Evolutionary conservation across 1,284 basidiomycete genomes (phyloP).

Genomic region (Cryptococcus floricola): DNA sequence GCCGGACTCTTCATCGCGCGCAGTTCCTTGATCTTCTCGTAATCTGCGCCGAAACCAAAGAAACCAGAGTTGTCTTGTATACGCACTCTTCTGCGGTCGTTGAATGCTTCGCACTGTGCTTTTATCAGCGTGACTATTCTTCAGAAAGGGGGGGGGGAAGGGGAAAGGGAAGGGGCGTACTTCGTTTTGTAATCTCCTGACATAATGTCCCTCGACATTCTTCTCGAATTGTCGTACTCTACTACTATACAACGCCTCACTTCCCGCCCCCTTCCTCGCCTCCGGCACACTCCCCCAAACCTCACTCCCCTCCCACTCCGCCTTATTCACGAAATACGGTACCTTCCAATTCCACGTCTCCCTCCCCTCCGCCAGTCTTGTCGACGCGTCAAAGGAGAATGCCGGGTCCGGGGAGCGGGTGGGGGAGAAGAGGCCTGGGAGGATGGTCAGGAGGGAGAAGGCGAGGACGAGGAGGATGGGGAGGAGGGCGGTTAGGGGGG

Average conservation of each 20-base stretch:
- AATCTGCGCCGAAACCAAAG: constrained; percentile 84
- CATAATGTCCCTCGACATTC: constrained; percentile 67
- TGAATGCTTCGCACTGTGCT: constrained; percentile 37
- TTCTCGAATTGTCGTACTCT: constrained; percentile 45
- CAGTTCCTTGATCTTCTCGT: constrained; percentile 60
- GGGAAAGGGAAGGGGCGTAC: constrained; percentile 55
- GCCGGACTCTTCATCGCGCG: constrained; percentile 49
- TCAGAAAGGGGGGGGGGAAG: not conserved
- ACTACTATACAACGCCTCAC: constrained; percentile 38
- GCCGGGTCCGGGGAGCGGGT: constrained; percentile 69
- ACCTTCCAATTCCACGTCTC: constrained; percentile 66
- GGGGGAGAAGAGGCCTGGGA: constrained; percentile 68
- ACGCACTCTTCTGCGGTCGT: constrained; percentile 40
- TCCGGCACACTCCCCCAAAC: constrained; percentile 60
- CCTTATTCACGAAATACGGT: constrained; percentile 79
- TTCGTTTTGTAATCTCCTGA: constrained; percentile 62
- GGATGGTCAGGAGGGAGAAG: constrained; percentile 77
- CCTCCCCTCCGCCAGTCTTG: constrained; percentile 61
- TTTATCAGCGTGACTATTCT: not conserved
- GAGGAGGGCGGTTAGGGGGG: constrained; percentile 74
- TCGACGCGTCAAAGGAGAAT: constrained; percentile 63
- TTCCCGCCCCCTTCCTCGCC: constrained; percentile 57
- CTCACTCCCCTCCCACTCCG: constrained; percentile 73
- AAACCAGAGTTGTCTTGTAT: constrained; percentile 75
- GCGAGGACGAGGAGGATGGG: constrained; percentile 78